Evolutionary conservation across 495 filamentous ascomycete genomes (phyloP).

Genomic region (Mycothermus thermophilus): DNA sequence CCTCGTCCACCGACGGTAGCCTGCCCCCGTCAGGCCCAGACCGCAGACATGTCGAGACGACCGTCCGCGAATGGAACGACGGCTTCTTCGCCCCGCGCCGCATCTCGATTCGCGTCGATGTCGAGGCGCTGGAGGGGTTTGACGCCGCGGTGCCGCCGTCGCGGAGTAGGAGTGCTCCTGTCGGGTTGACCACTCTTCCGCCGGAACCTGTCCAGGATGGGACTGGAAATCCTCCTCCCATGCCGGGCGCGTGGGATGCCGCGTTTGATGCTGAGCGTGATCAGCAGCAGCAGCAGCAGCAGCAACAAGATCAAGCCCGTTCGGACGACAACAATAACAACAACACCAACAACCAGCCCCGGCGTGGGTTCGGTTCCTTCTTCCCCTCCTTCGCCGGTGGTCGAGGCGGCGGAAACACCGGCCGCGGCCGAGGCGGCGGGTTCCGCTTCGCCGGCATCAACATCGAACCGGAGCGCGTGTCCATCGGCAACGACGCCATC

Average conservation of each 20-base stretch:
- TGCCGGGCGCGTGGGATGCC: constrained; percentile 16
- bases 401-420: neutral
- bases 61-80: constrained; percentile 37
- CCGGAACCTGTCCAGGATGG: too few species aligned
- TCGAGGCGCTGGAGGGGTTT: neutral
- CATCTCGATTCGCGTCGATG: constrained; percentile 7
- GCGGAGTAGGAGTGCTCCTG: too few species aligned
- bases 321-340: too few species aligned
- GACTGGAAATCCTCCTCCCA: neutral
- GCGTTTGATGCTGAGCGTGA: too few species aligned
- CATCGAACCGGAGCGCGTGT: constrained; percentile 25
- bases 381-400: constrained; percentile 4
- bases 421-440: constrained; percentile 6
- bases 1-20: neutral
- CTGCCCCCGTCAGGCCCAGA: constrained; percentile 1
- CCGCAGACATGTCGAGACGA: constrained; percentile 22
- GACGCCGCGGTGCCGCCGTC: neutral
- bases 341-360: neutral
- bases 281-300: too few species aligned
- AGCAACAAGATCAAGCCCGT: too few species aligned
- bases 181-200: too few species aligned
- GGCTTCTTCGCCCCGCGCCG: constrained; percentile 35
- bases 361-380: neutral
- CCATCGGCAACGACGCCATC: constrained; percentile 24
- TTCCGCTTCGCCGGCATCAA: constrained; percentile 22